phyloP scores from a whole-genome alignment of 306 rosid genomes.

The Vigna angularis region DNA sequence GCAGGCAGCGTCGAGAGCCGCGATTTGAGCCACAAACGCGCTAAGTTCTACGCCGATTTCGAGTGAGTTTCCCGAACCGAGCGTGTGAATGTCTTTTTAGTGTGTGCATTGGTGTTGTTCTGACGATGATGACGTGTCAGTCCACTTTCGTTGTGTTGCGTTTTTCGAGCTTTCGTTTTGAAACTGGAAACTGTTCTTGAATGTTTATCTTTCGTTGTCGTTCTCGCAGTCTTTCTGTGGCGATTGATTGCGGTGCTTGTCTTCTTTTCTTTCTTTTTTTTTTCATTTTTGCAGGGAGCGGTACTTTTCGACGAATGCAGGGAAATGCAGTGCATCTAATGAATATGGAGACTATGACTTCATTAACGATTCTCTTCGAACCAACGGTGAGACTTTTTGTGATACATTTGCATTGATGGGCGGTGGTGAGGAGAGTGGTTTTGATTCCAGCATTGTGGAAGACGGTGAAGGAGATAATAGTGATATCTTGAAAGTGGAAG shows the following conservation, averaged over 20 bases:
- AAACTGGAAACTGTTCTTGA: constrained; percentile 30
- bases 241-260: neutral
- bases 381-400: constrained; percentile 51
- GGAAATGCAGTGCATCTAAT: constrained; percentile 56
- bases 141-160: neutral
- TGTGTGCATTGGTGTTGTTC: neutral
- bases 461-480: constrained; percentile 59
- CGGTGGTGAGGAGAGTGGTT: constrained; percentile 48
- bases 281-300: constrained; percentile 64
- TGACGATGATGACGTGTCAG: neutral
- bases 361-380: constrained; percentile 49
- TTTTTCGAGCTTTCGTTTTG: neutral
- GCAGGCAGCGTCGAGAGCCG: constrained; percentile 64
- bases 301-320: constrained; percentile 58
- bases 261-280: neutral
- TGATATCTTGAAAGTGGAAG: constrained; percentile 61
- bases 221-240: neutral
- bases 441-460: constrained; percentile 52
- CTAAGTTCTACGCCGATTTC: constrained; percentile 69
- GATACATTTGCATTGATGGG: constrained; percentile 54
- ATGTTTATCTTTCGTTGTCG: neutral
- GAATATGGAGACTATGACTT: constrained; percentile 56
- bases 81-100: neutral
- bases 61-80: constrained; percentile 61
- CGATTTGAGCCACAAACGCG: constrained; percentile 79